Evolutionary conservation across 805 yeast genomes (phyloP).

Genomic region (Brettanomyces bruxellensis): DNA sequence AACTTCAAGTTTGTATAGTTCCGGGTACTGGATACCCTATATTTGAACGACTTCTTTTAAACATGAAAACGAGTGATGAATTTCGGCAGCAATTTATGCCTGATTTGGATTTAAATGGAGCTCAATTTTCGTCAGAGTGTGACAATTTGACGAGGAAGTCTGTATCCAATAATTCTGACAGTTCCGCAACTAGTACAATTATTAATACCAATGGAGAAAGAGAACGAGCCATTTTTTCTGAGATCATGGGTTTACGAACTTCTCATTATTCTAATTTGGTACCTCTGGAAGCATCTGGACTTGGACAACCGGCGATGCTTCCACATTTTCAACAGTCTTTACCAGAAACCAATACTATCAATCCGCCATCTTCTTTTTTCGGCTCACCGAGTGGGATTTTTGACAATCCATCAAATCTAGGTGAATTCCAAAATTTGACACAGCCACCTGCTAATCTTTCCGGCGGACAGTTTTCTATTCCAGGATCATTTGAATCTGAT

Average conservation of each 20-base stretch:
- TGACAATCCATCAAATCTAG: too few species aligned
- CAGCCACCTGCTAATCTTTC: too few species aligned
- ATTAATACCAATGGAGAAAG: background rate
- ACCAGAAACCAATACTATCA: too few species aligned
- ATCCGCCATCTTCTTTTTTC: too few species aligned
- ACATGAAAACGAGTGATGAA: slow-evolving; percentile 3
- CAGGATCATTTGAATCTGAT: too few species aligned
- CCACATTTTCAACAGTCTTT: too few species aligned
- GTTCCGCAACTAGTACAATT: background rate
- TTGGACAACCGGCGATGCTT: background rate
- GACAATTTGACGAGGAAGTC: background rate
- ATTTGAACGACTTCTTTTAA: too few species aligned
- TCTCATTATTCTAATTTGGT: slow-evolving; percentile 6
- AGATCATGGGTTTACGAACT: slow-evolving; percentile 1
- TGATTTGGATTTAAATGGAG: slow-evolving; percentile 2
- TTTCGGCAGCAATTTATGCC: slow-evolving; percentile 7
- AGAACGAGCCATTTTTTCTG: background rate
- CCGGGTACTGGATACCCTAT: too few species aligned
- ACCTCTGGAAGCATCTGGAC: slow-evolving; percentile 6
- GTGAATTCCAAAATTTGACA: too few species aligned
- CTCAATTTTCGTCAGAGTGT: background rate
- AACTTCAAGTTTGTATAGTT: too few species aligned
- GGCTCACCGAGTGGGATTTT: too few species aligned
- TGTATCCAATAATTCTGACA: background rate
- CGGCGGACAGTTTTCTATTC: too few species aligned